Base-by-base conservation (phyloP, 495 filamentous ascomycete species). In the Talaromyces ruber region DNA sequence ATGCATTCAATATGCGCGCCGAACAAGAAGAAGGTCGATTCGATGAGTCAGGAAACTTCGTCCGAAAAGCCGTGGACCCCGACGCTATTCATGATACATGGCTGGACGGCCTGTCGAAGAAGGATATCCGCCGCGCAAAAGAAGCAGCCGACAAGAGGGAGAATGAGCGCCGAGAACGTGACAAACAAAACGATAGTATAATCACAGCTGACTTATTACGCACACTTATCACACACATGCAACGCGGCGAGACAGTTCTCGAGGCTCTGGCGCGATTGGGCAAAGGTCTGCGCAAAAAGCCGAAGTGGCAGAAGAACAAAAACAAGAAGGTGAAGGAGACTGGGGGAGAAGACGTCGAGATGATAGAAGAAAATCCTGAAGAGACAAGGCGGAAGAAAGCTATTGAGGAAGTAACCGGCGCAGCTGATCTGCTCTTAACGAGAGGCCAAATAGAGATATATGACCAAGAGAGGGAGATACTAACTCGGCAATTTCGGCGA, bases 21-120 rank as follows among this genome's bases (percentile, higher is more conserved):
- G 94, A 98, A 73, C 86, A 92, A 68, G 95, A 98, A 71, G 94
- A 98, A 68, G 94, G 94, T 0, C 79, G 84, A 12, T 98, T 97
- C 67, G 94, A 98, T 69, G 89, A 90, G 59, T 76, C 84, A 16
- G 94, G 94, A 3, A 98, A 97, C 70, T 98, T 81, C 70, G 85
- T 98, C 30, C 82, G 94, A n/a, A 94, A 93, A 64, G 92, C 92
- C 1, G 79, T 74, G 0, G 94, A 98, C 67, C 91, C 92, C 1
- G 91, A 97, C 68, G 92, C 93, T 4, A 83, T 90, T 11, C 91
- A 98, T 68, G 94, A 98, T 74, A 81, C 82, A 2, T 98, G 94
- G 94, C 72, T 98, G 9, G 91, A 95, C 30, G 95, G 93, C 0
- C 76, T 97, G 0, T 93, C 88, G 53, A 96, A 93, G 70, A 96